Conservation (phyloP, 2,329 filamentous ascomycete species). For the Aspergillus pseudoterreus region DNA sequence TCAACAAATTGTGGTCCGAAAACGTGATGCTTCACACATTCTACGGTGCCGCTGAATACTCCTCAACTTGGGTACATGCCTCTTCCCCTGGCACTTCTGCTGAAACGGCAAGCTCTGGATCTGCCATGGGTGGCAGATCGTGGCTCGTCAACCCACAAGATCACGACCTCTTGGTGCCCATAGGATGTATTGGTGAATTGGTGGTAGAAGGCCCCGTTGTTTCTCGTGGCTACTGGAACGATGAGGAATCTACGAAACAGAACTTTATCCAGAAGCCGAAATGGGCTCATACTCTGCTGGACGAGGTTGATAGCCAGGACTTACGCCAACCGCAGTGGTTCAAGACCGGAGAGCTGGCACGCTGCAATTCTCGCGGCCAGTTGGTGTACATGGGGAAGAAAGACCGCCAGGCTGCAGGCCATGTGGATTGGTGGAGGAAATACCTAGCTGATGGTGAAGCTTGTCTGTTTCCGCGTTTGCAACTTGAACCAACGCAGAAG, state of each 20-base stretch:
- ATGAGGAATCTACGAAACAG: conserved; percentile 48
- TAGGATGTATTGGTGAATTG: conserved; percentile 29
- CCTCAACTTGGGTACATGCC: conserved; percentile 20
- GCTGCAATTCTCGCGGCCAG: conserved; percentile 34
- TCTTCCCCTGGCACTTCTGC: background rate
- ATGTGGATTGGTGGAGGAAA: conserved; percentile 44
- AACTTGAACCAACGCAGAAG: conserved; percentile 5
- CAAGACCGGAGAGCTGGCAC: conserved; percentile 38
- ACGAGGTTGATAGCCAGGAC: background rate
- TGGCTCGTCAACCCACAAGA: conserved; percentile 35
- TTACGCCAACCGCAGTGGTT: conserved; percentile 18
- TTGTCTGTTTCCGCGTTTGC: conserved; percentile 42
- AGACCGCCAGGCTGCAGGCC: conserved; percentile 17
- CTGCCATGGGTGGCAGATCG: conserved; percentile 19
- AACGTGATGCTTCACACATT: conserved; percentile 20
- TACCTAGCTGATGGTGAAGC: conserved; percentile 45
- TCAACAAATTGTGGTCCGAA: conserved; percentile 3
- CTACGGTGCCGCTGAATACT: conserved; percentile 25
- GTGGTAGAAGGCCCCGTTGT: conserved; percentile 45
- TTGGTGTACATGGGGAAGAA: conserved; percentile 33
- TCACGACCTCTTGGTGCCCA: conserved; percentile 26
- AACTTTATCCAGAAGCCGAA: conserved; percentile 49
- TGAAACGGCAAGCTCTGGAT: conserved; percentile 18
- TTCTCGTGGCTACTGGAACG: conserved; percentile 55
- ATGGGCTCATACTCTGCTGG: conserved; percentile 25